These are phyloP conservation scores for Paraleonurus japonicus DNA, from an alignment of 257 asterid genomes.

Conservation along the genomic window DNA sequence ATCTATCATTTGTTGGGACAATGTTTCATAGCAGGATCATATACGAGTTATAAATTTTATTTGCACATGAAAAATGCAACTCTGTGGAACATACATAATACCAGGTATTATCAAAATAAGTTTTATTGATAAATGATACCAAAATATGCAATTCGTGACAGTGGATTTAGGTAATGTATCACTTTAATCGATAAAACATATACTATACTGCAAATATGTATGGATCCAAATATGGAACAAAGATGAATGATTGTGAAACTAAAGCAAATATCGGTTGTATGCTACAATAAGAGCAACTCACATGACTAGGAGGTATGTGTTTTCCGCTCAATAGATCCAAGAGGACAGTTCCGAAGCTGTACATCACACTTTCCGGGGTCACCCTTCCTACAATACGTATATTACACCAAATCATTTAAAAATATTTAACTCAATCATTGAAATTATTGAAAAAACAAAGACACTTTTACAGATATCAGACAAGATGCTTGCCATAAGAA, in stretches of 20 bases:
- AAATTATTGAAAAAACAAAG: background rate
- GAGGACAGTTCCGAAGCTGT: conserved; percentile 86
- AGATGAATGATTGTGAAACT: background rate
- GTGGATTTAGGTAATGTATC: too few relatives aligned
- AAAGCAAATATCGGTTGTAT: background rate
- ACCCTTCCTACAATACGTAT: conserved; percentile 62
- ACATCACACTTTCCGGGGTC: conserved; percentile 80
- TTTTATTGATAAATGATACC: too few relatives aligned
- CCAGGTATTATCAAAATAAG: background rate
- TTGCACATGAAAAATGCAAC: background rate
- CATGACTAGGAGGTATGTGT: conserved; percentile 95
- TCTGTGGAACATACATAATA: background rate
- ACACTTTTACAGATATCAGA: background rate
- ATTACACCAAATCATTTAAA: conserved; percentile 5
- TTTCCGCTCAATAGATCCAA: conserved; percentile 92
- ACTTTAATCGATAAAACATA: background rate
- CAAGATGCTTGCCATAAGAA: background rate
- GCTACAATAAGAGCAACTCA: conserved; percentile 37
- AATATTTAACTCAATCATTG: background rate
- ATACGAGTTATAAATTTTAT: background rate
- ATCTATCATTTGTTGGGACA: too few relatives aligned
- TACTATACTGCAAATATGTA: background rate
- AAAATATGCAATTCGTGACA: too few relatives aligned
- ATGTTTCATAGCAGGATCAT: background rate
- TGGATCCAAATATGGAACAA: background rate